phyloP scores from a whole-genome alignment of 2,329 filamentous ascomycete species.

The Neopestalotiopsis sp. region DNA sequence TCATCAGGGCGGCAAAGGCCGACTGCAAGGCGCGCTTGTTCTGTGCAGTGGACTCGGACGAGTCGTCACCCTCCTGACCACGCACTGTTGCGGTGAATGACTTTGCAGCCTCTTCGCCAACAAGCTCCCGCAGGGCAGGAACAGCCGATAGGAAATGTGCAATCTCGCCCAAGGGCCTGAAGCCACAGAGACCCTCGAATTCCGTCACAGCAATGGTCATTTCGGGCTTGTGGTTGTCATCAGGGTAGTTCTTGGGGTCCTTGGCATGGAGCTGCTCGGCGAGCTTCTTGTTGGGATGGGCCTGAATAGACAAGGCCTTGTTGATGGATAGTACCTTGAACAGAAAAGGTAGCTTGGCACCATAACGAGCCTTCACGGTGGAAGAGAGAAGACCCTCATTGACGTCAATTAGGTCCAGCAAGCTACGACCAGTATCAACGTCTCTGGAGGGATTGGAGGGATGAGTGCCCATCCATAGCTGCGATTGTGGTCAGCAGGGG shows the following conservation, averaged over 20 bases:
- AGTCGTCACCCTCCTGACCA: slow-evolving; percentile 52
- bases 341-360: slow-evolving; percentile 86
- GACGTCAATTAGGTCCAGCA: slow-evolving; percentile 86
- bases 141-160: slow-evolving; percentile 73
- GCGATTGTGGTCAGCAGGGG: slow-evolving; percentile 16
- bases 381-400: slow-evolving; percentile 83
- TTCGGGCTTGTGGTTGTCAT: slow-evolving; percentile 99
- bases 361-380: slow-evolving; percentile 76
- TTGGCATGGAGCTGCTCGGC: slow-evolving; percentile 85
- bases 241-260: slow-evolving; percentile 93
- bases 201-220: slow-evolving; percentile 98
- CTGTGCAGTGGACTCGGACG: slow-evolving; percentile 43
- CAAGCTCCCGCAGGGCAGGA: slow-evolving; percentile 66
- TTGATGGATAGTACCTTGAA: slow-evolving; percentile 97
- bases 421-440: slow-evolving; percentile 78
- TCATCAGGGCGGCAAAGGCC: slow-evolving; percentile 82
- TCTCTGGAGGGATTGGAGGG: slow-evolving; percentile 95
- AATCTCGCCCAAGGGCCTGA: slow-evolving; percentile 87
- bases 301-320: slow-evolving; percentile 96
- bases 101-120: slow-evolving; percentile 68
- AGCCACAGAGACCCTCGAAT: slow-evolving; percentile 95
- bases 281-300: slow-evolving; percentile 93
- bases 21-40: slow-evolving; percentile 83
- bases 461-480: slow-evolving; percentile 99
- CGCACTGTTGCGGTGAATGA: slow-evolving; percentile 60